phyloP scores from a whole-genome alignment of 2,329 filamentous ascomycete genomes.

The Colletotrichum sp. region DNA sequence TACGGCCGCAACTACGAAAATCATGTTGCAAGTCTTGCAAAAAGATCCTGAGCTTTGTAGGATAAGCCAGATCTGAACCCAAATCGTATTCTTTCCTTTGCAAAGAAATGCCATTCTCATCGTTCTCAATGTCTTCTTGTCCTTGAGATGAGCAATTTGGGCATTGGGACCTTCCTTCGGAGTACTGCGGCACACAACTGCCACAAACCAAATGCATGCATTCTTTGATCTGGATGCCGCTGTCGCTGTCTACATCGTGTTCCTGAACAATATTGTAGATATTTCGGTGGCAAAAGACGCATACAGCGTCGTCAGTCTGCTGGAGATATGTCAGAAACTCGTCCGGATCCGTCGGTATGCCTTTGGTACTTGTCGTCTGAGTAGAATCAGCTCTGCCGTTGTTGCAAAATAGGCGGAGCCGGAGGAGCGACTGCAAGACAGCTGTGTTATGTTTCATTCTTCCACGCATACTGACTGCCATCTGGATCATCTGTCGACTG shows the following conservation, averaged over 20 bases:
- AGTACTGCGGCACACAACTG: neutral
- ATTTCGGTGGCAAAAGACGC: neutral
- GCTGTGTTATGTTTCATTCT: neutral
- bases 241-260: neutral
- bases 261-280: neutral
- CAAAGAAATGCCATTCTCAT: too few relatives aligned
- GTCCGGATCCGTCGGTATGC: neutral
- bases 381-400: rapidly evolving
- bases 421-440: neutral
- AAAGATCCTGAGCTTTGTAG: neutral
- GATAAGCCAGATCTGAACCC: neutral
- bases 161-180: too few relatives aligned
- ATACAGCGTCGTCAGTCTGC: neutral
- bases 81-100: neutral
- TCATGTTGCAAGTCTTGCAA: neutral
- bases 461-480: neutral
- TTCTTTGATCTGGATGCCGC: neutral
- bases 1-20: rapidly evolving
- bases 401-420: neutral
- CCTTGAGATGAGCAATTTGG: too few relatives aligned
- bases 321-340: neutral
- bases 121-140: too few relatives aligned
- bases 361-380: neutral
- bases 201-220: neutral
- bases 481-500: neutral